Base-by-base conservation (phyloP, 495 filamentous ascomycete genomes). In the Pseudevernia furfuracea region DNA sequence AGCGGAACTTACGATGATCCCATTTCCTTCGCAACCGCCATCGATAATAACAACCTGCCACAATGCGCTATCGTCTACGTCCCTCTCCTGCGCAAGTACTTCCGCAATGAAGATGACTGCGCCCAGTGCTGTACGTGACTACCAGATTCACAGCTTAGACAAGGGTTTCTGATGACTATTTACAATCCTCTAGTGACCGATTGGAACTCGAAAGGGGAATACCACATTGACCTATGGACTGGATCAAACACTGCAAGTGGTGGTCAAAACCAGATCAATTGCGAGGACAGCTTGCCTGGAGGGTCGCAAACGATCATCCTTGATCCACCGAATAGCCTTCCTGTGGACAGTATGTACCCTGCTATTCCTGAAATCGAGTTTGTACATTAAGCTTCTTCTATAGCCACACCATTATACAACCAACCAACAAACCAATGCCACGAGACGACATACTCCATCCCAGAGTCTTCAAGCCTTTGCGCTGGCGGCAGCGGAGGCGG, bases 41-140 rank as follows among this genome's bases (percentile, higher is more conserved):
- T 67, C 1, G 73, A 75, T 49, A 77, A 78, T 39, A 77, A 76
- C 61, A 67, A 70, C 3, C 49, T 69, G 38, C 46, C 56, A 17
- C 25, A 44, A 6, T 82, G 80, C 68, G 80, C 80, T 53, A 71
- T 79, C 56, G 70, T 82, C 67, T 82, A 81, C 58, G 60, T 72
- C 6, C 77, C 77, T 0, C 76, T 76, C 39, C 60, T 79, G 56
- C 72, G 71, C 39, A 81, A 80, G 64, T 80, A 80, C 62, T 71
- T 77, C 21, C 69, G 74, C 2, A 69, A 68, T 56, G 74, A 78
- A 61, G 76, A 76, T 37, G 59, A 67, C 17, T 78, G 76, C 60
- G 71, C 49, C 3, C 59, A 74, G 58, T 78, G 75, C 62, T 53
- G 56, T 52, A 56, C 15, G 64, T 69, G 11, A 12, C 1, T 44